Evolutionary conservation across 768 basidiomycete species (phyloP).

Genomic region (Collybia mongolica): DNA sequence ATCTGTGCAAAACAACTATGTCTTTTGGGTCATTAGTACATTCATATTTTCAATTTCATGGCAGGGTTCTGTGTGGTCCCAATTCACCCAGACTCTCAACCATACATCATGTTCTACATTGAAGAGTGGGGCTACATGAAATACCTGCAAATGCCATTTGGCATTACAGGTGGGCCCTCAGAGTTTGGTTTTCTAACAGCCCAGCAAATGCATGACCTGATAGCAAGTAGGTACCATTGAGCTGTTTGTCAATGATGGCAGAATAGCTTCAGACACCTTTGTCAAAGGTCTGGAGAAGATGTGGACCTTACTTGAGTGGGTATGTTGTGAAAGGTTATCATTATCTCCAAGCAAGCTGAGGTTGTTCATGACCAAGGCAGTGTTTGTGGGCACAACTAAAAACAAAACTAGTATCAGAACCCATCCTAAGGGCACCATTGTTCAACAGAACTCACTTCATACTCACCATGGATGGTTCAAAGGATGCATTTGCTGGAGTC

Average conservation of each 20-base stretch:
- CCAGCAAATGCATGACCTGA: conserved; percentile 19
- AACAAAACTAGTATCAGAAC: conserved; percentile 18
- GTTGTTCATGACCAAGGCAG: conserved; percentile 30
- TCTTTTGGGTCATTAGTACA: conserved; percentile 28
- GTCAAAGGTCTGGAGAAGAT: conserved; percentile 22
- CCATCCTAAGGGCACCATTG: conserved; percentile 18
- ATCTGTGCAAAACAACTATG: conserved; percentile 32
- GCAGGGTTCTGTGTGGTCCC: conserved; percentile 28
- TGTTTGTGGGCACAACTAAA: conserved; percentile 28
- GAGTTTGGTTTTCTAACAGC: conserved; percentile 30
- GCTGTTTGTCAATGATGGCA: conserved; percentile 40
- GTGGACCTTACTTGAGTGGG: conserved; percentile 18
- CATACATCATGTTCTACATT: conserved; percentile 31
- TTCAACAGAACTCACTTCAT: conserved; percentile 32
- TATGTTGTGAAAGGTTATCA: conserved; percentile 24
- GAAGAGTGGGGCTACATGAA: conserved; percentile 34
- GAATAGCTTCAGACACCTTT: conserved; percentile 27
- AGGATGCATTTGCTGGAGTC: conserved; percentile 30
- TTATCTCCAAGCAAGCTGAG: conserved; percentile 30
- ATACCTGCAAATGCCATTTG: conserved; percentile 36
- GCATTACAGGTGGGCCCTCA: conserved; percentile 35
- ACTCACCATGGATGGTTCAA: conserved; percentile 34
- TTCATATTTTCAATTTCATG: conserved; percentile 33
- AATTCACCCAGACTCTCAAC: conserved; percentile 11
- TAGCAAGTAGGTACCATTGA: conserved; percentile 23